phyloP scores from a whole-genome alignment of 768 basidiomycete species.

The Lactifluus echinatus region DNA sequence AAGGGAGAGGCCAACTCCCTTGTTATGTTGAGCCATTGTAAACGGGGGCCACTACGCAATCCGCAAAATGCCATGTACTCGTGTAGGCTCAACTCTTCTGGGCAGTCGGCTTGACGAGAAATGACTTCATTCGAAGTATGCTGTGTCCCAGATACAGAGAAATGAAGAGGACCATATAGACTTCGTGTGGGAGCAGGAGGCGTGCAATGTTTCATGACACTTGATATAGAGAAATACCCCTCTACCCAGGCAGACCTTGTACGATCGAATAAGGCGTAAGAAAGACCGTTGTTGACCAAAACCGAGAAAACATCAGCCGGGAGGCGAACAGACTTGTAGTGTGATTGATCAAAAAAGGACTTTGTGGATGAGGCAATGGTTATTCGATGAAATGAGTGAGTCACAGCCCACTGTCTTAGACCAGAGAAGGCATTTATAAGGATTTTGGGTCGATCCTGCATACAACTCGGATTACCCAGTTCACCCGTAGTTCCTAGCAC shows the following conservation, averaged over 20 bases:
- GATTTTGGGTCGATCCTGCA: neutral
- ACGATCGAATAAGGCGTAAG: neutral
- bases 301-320: neutral
- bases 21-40: conserved; percentile 41
- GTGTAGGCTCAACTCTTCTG: conserved; percentile 25
- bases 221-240: neutral
- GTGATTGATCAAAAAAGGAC: neutral
- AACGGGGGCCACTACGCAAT: conserved; percentile 34
- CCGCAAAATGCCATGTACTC: conserved; percentile 39
- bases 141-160: neutral
- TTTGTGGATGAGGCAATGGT: neutral
- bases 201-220: neutral
- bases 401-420: neutral
- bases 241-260: neutral
- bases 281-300: neutral
- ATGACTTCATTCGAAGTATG: neutral
- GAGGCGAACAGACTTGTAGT: neutral
- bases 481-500: too few species aligned
- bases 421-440: neutral
- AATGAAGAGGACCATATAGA: neutral
- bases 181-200: neutral
- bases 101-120: conserved; percentile 21
- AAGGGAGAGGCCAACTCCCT: neutral
- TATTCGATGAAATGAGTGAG: neutral
- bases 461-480: too few species aligned